phyloP scores from a whole-genome alignment of 805 yeast species.

The Candida peoriensis region DNA sequence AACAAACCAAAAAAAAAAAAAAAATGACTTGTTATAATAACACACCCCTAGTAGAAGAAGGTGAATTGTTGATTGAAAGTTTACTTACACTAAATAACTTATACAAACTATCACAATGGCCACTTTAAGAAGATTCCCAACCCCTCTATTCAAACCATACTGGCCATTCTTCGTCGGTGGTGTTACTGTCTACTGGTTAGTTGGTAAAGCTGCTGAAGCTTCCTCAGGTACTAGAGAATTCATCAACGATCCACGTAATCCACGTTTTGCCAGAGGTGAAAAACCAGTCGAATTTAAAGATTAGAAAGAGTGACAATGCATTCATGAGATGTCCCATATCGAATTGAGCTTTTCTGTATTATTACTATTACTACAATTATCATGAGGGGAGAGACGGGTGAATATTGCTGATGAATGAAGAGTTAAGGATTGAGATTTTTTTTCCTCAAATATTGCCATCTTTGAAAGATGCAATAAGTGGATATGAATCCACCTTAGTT shows the following conservation, averaged over 20 bases:
- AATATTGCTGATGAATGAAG: too few relatives aligned
- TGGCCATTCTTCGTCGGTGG: constrained; percentile 92
- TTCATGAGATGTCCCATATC: not conserved
- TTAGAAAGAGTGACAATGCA: constrained; percentile 1
- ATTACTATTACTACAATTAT: too few relatives aligned
- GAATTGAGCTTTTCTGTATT: not conserved
- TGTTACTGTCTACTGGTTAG: constrained; percentile 63
- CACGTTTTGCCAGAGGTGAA: constrained; percentile 68
- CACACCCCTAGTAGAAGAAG: too few relatives aligned
- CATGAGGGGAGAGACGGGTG: too few relatives aligned
- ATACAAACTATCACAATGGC: constrained; percentile 18
- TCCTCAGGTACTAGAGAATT: constrained; percentile 73
- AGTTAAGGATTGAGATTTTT: too few relatives aligned
- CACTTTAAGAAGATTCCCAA: constrained; percentile 37
- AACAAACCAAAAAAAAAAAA: not conserved
- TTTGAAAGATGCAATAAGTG: too few relatives aligned
- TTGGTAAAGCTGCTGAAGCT: constrained; percentile 64
- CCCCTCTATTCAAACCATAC: constrained; percentile 54
- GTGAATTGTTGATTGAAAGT: too few relatives aligned
- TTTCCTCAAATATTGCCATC: too few relatives aligned
- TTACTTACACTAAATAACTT: too few relatives aligned
- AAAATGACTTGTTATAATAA: too few relatives aligned
- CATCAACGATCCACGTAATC: constrained; percentile 94
- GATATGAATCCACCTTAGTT: too few relatives aligned
- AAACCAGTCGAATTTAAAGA: constrained; percentile 36